Base-by-base conservation (phyloP, 768 basidiomycete genomes). In the Sarcodon aspratus region DNA sequence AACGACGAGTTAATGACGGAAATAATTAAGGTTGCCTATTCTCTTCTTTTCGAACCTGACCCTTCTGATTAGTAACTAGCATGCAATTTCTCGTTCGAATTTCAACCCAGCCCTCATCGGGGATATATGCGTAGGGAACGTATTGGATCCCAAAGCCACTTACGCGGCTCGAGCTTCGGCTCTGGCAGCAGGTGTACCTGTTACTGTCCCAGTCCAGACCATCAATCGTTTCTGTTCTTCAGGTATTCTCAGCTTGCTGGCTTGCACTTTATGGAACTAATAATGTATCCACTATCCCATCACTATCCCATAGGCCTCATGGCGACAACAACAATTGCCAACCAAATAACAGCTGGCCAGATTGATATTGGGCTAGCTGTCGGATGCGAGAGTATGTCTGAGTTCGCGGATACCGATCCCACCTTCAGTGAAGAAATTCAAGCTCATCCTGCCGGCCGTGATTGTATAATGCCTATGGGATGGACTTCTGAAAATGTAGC, bases 401-500 rank as follows among this genome's bases (percentile, higher is more conserved):
- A 77, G 58, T 83, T 82, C 77, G 78, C 80, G 1, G 85, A 86
- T 60, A 68, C 68, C 2, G 78, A 75, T 12, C 78, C 78, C 0
- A 55, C 66, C 37, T 76, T 76, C 51, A 82, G 81, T 40, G 85
- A 82, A 46, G 68, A 76, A 12, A 69, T 93, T 43, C 69, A 76
- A 27, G 60, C 64, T 12, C 73, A 81, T 58, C 58, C 69, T 9
- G 67, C 77, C 4, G 76, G 85, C 3, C 71, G 63, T 27, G 85
- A 85, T 54, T 81, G 80, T 51, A 59, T 68, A 17, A 67, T 79
- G 59, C 84, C 83, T 33, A 92, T 91, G 89, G 88, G 88, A 7
- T 90, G 89, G 89, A 89, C 88, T 6, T 82, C 81, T 54, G 88
- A 92, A 64, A 92, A 89, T 53, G 85, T 92, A 33, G 88, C 88